Conservation (phyloP, 257 asterid species). For the Solanum medicagineum region DNA sequence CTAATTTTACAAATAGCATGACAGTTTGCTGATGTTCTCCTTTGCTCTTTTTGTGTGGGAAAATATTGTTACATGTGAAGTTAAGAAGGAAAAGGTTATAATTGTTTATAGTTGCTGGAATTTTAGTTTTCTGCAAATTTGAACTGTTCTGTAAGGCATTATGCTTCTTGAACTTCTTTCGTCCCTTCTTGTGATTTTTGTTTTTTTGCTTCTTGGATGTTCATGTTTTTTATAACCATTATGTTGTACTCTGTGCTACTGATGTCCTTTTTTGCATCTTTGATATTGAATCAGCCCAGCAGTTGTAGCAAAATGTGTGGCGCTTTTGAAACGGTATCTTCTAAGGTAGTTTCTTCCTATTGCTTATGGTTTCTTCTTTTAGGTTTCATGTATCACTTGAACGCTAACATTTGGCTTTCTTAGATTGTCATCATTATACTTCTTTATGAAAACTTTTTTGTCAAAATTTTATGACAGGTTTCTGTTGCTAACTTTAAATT, state of each 20-base stretch:
- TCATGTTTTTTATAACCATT: not conserved
- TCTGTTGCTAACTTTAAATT: not conserved
- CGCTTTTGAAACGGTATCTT: constrained; percentile 83
- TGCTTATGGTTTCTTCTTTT: not conserved
- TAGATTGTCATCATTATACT: not conserved
- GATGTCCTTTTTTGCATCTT: constrained; percentile 5
- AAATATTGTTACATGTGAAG: not conserved
- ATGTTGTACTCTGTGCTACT: not conserved
- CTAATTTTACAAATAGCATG: not conserved
- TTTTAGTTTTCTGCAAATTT: not conserved
- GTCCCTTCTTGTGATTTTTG: not conserved
- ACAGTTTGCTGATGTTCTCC: not conserved
- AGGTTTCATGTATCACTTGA: not conserved
- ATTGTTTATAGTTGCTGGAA: not conserved
- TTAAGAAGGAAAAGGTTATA: not conserved
- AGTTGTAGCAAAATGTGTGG: constrained; percentile 93
- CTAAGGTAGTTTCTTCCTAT: constrained; percentile 48
- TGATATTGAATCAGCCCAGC: constrained; percentile 66
- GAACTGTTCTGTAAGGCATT: not conserved
- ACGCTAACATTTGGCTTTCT: not conserved
- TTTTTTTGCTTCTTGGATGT: not conserved
- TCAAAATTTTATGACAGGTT: not conserved
- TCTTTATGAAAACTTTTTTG: not conserved
- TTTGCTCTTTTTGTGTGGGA: not conserved
- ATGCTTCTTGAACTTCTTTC: not conserved